Evolutionary conservation across 768 basidiomycete species (phyloP).

Genomic region (Leccinum uliginosum): DNA sequence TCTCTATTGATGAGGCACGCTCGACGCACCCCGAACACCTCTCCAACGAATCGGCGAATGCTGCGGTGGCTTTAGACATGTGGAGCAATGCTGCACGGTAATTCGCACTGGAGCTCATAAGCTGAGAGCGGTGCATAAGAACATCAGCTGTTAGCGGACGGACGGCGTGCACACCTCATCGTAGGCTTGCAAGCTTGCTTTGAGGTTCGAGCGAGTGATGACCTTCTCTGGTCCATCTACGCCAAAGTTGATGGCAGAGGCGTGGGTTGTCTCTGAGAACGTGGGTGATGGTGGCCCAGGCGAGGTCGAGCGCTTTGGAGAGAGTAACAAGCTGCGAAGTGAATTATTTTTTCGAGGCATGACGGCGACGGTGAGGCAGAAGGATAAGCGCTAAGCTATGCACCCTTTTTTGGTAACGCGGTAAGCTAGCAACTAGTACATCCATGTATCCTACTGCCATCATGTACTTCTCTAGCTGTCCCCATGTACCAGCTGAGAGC

Average conservation of each 20-base stretch:
- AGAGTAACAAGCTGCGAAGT: constrained; percentile 50
- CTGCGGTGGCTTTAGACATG: constrained; percentile 79
- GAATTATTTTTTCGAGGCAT: constrained; percentile 56
- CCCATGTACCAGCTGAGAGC: too few relatives aligned
- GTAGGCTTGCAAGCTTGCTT: constrained; percentile 72
- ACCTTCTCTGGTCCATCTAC: constrained; percentile 73
- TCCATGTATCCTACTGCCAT: constrained; percentile 9
- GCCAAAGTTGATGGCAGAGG: constrained; percentile 74
- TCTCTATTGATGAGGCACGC: not conserved
- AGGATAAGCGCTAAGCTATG: constrained; percentile 14
- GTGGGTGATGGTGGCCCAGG: constrained; percentile 76
- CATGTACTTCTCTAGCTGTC: constrained; percentile 6
- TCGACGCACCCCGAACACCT: constrained; percentile 69
- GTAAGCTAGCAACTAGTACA: not conserved
- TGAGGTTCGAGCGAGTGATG: constrained; percentile 75
- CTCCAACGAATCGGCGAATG: constrained; percentile 84
- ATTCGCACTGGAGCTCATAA: constrained; percentile 68
- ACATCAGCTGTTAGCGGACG: not conserved
- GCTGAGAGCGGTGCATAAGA: constrained; percentile 41
- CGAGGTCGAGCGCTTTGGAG: constrained; percentile 42
- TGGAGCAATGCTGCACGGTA: constrained; percentile 79
- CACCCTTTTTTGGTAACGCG: constrained; percentile 14
- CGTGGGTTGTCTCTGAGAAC: constrained; percentile 77
- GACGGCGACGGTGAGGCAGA: constrained; percentile 12
- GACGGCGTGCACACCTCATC: constrained; percentile 57